Percentiles rank a stretch among this genome's conserved stretches.
Evolutionary conservation across 495 filamentous ascomycete species (phyloP).

Genomic region (Antarctomyces pellizariae): DNA sequence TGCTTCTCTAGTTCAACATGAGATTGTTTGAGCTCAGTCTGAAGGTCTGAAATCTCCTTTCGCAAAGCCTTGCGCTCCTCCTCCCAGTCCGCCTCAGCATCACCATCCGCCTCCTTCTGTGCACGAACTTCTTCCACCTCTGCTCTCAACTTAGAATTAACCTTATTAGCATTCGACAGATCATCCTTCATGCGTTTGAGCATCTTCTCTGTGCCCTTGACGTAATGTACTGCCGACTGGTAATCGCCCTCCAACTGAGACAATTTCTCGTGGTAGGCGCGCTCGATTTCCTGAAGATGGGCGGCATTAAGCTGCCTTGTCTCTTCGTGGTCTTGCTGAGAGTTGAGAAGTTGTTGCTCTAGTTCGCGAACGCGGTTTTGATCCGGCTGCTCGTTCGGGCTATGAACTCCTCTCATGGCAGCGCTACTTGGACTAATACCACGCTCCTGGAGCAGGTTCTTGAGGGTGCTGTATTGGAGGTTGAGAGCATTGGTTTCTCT

Average conservation of each 20-base stretch:
- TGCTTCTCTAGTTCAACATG: slow-evolving; percentile 46
- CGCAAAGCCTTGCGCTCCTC: slow-evolving; percentile 44
- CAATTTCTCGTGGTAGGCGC: slow-evolving; percentile 73
- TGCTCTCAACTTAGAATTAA: slow-evolving; percentile 61
- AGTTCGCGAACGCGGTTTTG: slow-evolving; percentile 62
- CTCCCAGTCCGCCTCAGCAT: slow-evolving; percentile 43
- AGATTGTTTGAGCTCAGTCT: slow-evolving; percentile 40
- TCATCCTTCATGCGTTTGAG: slow-evolving; percentile 97
- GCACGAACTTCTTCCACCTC: slow-evolving; percentile 41
- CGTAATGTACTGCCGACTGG: slow-evolving; percentile 97
- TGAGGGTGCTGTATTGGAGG: slow-evolving; percentile 79
- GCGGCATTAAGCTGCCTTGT: slow-evolving; percentile 49
- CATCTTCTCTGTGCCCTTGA: slow-evolving; percentile 98
- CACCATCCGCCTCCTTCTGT: slow-evolving; percentile 17
- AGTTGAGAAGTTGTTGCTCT: slow-evolving; percentile 68
- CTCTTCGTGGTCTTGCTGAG: slow-evolving; percentile 60
- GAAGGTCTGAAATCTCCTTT: slow-evolving; percentile 38
- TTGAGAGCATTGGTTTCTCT: slow-evolving; percentile 73
- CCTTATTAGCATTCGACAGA: slow-evolving; percentile 62
- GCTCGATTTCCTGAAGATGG: slow-evolving; percentile 63
- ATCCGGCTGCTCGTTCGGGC: slow-evolving; percentile 55
- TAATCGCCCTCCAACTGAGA: slow-evolving; percentile 88
- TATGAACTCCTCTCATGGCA: slow-evolving; percentile 21
- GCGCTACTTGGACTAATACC: slow-evolving; percentile 44
- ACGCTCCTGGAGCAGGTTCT: slow-evolving; percentile 75